Base-by-base conservation (phyloP, 108 stramenopile species). In the Parietichytrium sp. region DNA sequence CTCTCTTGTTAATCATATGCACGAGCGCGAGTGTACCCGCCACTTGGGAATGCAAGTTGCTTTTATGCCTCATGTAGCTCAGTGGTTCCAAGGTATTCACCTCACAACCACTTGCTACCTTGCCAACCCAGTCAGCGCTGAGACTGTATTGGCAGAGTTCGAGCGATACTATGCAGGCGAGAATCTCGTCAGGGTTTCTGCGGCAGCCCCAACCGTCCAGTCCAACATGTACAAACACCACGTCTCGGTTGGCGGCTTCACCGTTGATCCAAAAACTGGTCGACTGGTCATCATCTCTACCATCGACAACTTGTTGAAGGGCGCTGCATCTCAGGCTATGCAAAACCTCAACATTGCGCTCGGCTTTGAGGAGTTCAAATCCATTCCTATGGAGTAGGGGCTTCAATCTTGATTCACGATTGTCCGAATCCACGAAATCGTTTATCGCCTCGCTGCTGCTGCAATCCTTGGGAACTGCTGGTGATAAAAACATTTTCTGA, bases 221-320 rank as follows among this genome's bases (percentile, higher is more conserved):
- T 13, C 55, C 1, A 20, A 51, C 27, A 54, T 6, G 80, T 52
- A 31, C 80, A 82, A 84, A 82, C 86, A 88, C 81, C 83, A 88
- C 84, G 81, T 79, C 6, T 81, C 86, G 54, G 80, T 89, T 77
- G 88, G 88, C 27, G 87, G 88, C 47, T 81, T 88, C 15, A 54
- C 54, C 16, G 15, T 48, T 51, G 89, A 89, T 49, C 85, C 86
- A 3, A 15, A 88, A 45, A 85, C 89, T 36, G 89, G 89, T 8
- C 49, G 87, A 25, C 86, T 86, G 16, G 82, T 88, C 52, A 48
- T 88, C 29, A 33, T 89, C 18, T 49, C 55, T 15, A 72, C 84
- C 51, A 86, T 89, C 47, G 89, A 89, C 84, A 89, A 89, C 87
- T 81, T 89, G 23, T 81, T 84, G 42, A 88, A 88, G n/a, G 84